phyloP scores from a whole-genome alignment of 2,329 filamentous ascomycete genomes.

The Torrubiellomyces zombiae region DNA sequence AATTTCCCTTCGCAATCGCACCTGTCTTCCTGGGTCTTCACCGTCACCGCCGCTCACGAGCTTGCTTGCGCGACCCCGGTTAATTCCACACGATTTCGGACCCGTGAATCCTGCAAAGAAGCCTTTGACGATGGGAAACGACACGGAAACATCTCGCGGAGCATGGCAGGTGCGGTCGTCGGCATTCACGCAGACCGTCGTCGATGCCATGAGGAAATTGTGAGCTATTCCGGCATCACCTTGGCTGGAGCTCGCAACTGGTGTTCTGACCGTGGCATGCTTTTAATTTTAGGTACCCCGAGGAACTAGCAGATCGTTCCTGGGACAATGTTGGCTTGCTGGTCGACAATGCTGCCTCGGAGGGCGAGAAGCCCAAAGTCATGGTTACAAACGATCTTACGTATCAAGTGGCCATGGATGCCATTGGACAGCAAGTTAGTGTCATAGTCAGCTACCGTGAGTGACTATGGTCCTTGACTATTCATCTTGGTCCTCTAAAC shows the following conservation, averaged over 20 bases:
- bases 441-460: conserved; percentile 80
- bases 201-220: conserved; percentile 65
- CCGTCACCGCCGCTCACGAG: too few species aligned
- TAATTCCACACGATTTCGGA: too few species aligned
- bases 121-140: too few species aligned
- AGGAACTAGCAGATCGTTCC: conserved; percentile 69
- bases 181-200: conserved; percentile 41
- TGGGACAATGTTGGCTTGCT: conserved; percentile 97
- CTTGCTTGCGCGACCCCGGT: too few species aligned
- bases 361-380: conserved; percentile 18
- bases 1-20: too few species aligned
- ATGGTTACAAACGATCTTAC: conserved; percentile 77
- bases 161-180: conserved; percentile 22
- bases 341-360: conserved; percentile 23
- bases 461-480: too few species aligned
- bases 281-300: conserved; percentile 61
- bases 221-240: conserved; percentile 24
- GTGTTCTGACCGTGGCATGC: too few species aligned
- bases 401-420: conserved; percentile 74
- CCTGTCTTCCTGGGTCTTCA: too few species aligned
- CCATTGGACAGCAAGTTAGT: conserved; percentile 57
- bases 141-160: conserved; percentile 14
- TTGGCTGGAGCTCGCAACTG: background rate
- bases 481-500: too few species aligned
- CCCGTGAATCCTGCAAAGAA: too few species aligned